Conservation (phyloP, 139 green algal species). For the Gonium pectorale region DNA sequence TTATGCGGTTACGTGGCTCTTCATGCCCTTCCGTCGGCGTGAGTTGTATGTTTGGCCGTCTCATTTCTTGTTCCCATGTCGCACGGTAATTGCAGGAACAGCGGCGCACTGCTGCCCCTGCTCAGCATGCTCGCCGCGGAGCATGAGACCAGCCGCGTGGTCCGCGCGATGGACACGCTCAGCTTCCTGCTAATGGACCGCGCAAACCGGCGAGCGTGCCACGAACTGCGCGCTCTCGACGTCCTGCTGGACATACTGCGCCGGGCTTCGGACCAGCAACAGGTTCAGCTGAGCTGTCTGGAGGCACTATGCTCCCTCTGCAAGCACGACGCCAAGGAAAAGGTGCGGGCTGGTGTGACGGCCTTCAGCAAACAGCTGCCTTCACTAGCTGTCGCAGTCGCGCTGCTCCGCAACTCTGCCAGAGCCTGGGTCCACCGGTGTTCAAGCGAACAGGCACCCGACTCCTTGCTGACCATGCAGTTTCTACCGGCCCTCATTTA, state of each 20-base stretch:
- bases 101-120: constrained; percentile 36
- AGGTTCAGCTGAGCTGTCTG: constrained; percentile 24
- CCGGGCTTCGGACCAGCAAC: constrained; percentile 12
- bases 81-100: constrained; percentile 30
- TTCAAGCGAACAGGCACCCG: too few species aligned
- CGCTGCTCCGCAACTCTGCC: too few species aligned
- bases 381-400: too few species aligned
- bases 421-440: too few species aligned
- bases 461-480: too few species aligned
- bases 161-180: constrained; percentile 25
- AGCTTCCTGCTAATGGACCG: constrained; percentile 51
- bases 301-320: constrained; percentile 29
- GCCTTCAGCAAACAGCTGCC: too few species aligned
- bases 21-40: too few species aligned
- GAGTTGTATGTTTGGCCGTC: too few species aligned
- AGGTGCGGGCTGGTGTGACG: constrained; percentile 49
- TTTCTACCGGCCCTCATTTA: too few species aligned
- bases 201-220: constrained; percentile 25
- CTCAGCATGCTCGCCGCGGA: constrained; percentile 39
- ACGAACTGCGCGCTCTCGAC: constrained; percentile 37
- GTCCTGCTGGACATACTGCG: constrained; percentile 38
- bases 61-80: not conserved
- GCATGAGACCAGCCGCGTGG: not conserved
- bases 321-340: constrained; percentile 41
- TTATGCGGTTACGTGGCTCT: not conserved